Conservation (phyloP, 371 early-diverging fungal genomes). For the Thermomucor indicae-seudaticae region DNA sequence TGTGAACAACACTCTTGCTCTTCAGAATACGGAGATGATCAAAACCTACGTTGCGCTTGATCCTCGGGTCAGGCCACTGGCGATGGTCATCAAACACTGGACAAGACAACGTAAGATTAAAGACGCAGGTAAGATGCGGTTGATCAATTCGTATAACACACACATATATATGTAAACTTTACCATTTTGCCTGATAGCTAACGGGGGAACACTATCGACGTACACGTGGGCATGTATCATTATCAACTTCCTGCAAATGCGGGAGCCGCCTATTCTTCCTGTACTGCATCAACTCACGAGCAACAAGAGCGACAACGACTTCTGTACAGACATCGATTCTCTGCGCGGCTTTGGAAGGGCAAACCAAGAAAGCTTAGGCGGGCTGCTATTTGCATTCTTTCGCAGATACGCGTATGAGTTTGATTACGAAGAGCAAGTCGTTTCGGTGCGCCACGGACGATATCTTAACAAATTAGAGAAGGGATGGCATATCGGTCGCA, state of each 20-base stretch:
- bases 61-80: conserved; percentile 71
- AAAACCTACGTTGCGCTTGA: conserved; percentile 75
- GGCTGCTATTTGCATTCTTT: conserved; percentile 83
- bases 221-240: conserved; percentile 93
- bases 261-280: conserved; percentile 87
- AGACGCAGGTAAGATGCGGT: conserved; percentile 54
- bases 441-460: conserved; percentile 74
- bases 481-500: conserved; percentile 65
- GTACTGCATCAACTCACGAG: conserved; percentile 61
- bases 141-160: not conserved
- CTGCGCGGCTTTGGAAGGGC: conserved; percentile 62
- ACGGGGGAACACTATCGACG: conserved; percentile 89
- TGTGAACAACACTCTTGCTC: conserved; percentile 75
- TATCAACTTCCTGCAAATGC: conserved; percentile 85
- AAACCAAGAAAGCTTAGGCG: conserved; percentile 75
- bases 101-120: conserved; percentile 67
- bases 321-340: conserved; percentile 63
- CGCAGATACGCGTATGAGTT: conserved; percentile 76
- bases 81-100: conserved; percentile 83
- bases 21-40: conserved; percentile 77
- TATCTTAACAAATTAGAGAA: conserved; percentile 74
- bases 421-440: conserved; percentile 74
- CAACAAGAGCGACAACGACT: conserved; percentile 19
- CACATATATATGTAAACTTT: not conserved
- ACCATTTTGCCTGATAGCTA: conserved; percentile 38